These are phyloP conservation scores for Aureobasidium sp. DNA, from an alignment of 2,329 filamentous ascomycete species.

Conservation along the genomic window DNA sequence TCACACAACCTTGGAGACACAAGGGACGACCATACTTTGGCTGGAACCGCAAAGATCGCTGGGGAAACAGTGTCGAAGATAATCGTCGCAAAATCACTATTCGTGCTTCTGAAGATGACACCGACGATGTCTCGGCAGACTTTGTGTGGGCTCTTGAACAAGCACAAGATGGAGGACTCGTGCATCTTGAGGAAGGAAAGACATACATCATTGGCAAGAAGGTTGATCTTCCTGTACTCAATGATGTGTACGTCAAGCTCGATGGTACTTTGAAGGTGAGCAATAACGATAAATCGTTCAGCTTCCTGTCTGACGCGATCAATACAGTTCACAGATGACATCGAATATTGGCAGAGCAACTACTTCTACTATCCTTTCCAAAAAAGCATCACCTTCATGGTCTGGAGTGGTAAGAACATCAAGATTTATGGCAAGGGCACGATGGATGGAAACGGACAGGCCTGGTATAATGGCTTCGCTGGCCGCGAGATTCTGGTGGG, in stretches of 20 bases:
- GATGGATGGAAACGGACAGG: conserved; percentile 49
- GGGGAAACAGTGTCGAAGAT: conserved; percentile 5
- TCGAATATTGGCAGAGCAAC: conserved; percentile 42
- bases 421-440: conserved; percentile 51
- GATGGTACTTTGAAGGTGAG: conserved; percentile 48
- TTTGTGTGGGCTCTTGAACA: conserved; percentile 47
- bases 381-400: conserved; percentile 54
- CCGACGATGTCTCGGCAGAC: conserved; percentile 49
- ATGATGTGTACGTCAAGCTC: conserved; percentile 50
- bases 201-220: conserved; percentile 53
- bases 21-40: neutral
- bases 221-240: conserved; percentile 49
- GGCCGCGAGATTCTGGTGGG: conserved; percentile 9
- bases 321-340: conserved; percentile 37
- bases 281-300: neutral
- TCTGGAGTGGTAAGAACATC: conserved; percentile 55
- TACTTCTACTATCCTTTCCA: conserved; percentile 45
- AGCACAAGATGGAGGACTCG: conserved; percentile 51
- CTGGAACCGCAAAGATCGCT: conserved; percentile 1
- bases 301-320: neutral
- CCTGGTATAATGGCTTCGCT: conserved; percentile 34
- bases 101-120: conserved; percentile 44
- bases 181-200: conserved; percentile 46
- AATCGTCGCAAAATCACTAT: conserved; percentile 22
- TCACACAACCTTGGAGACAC: neutral